Evolutionary conservation across 2,329 filamentous ascomycete species (phyloP).

Genomic region (Cryoendolithus antarcticus): DNA sequence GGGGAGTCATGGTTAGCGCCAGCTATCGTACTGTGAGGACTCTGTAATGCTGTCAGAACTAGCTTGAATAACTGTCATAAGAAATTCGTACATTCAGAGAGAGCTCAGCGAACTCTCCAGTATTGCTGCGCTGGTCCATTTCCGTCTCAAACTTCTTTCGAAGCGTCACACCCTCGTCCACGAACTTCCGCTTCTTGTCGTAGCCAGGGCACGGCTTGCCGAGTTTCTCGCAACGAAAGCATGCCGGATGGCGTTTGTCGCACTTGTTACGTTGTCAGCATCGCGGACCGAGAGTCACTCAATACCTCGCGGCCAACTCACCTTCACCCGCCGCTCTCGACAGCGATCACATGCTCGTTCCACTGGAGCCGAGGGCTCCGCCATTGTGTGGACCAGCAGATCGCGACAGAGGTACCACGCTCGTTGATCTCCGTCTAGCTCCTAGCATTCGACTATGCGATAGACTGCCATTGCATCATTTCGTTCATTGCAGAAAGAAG

Average conservation of each 20-base stretch:
- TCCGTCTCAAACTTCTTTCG: slow-evolving; percentile 19
- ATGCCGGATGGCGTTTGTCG: slow-evolving; percentile 21
- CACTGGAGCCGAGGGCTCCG: no score
- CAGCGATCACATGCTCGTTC: slow-evolving; percentile 24
- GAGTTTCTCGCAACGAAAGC: slow-evolving; percentile 22
- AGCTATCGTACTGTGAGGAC: slow-evolving; percentile 1
- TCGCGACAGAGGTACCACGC: no score
- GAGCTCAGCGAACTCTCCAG: slow-evolving; percentile 4
- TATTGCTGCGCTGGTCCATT: not conserved
- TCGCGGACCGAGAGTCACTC: no score
- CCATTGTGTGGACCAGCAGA: no score
- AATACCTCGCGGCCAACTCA: slow-evolving; percentile 1
- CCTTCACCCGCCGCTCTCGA: slow-evolving; percentile 23
- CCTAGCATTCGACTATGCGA: no score
- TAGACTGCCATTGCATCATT: no score
- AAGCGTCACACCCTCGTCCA: slow-evolving; percentile 21
- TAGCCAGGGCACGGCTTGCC: slow-evolving; percentile 24
- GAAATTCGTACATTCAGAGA: slow-evolving; percentile 3
- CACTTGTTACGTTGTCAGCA: slow-evolving; percentile 10
- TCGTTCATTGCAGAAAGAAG: no score
- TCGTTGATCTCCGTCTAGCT: no score
- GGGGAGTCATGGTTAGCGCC: slow-evolving; percentile 4
- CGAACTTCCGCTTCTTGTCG: slow-evolving; percentile 25
- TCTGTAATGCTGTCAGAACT: not conserved
- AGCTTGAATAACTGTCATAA: no score